Evolutionary conservation across 768 basidiomycete species (phyloP).

Genomic region (Galerina sulciceps): DNA sequence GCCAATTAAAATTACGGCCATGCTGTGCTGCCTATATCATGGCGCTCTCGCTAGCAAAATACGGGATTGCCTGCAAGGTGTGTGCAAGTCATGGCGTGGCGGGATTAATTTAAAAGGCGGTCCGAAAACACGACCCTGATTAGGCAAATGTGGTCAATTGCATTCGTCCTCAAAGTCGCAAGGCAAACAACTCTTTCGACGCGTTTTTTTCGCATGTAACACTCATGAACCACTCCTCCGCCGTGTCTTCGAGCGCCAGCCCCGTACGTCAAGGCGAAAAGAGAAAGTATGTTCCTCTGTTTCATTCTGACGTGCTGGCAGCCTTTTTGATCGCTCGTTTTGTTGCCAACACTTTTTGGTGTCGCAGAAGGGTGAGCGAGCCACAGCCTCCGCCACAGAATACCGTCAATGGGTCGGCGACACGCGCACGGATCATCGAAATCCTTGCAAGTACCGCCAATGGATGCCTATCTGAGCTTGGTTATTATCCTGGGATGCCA

Average conservation of each 20-base stretch:
- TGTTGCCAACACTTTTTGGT: background rate
- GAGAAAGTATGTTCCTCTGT: conserved; percentile 14
- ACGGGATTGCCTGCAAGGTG: too few species aligned
- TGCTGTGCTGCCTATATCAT: too few species aligned
- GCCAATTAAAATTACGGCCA: too few species aligned
- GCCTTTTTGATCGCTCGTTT: background rate
- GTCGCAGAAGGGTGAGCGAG: conserved; percentile 9
- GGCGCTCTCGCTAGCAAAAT: too few species aligned
- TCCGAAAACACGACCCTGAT: too few species aligned
- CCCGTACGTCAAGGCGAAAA: conserved; percentile 7
- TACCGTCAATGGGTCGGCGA: conserved; percentile 10
- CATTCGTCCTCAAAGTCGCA: too few species aligned
- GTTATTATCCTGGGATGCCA: conserved; percentile 47
- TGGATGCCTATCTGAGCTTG: conserved; percentile 50
- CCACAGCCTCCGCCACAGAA: background rate
- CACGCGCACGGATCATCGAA: conserved; percentile 43
- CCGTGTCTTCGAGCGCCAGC: background rate
- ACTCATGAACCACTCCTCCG: conserved; percentile 6
- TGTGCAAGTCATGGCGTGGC: too few species aligned
- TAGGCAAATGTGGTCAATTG: too few species aligned
- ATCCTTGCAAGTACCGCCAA: conserved; percentile 49
- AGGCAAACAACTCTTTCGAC: too few species aligned
- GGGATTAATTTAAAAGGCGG: too few species aligned
- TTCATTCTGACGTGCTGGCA: background rate
- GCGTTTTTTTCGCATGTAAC: background rate